Base-by-base conservation (phyloP, 768 basidiomycete genomes). In the Kwoniella dendrophila region DNA sequence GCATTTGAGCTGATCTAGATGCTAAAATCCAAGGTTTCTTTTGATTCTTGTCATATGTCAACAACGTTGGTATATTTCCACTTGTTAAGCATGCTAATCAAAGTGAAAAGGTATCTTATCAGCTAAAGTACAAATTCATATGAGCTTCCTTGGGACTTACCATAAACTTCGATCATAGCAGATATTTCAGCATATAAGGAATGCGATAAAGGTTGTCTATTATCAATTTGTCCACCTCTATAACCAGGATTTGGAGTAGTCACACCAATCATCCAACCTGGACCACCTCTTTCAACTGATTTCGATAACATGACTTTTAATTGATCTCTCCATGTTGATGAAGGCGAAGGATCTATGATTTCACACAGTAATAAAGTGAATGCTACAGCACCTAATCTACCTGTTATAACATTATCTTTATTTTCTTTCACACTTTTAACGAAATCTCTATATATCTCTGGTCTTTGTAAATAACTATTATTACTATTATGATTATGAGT, bases 181-280 rank as follows among this genome's bases (percentile, higher is more conserved):
- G 51, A n/a, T 34, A 53, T 20, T 27, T 53, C 51, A 18, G 29
- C 24, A 38, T 53, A 53, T 24, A 53, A 38, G 22, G 51, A 32
- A 32, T 36, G 34, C 5, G 33, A 53, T 38, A 53, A 53, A 18
- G 51, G 51, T 27, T 53, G 51, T n/a, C 22, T 38, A 38, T 53
- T 53, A 14, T 36, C 36, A 14, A 53, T 20, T 8, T 34, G 51
- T 22, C 51, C 51, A 11, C 51, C 51, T 26, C 20, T 53, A 53
- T 53, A 53, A 3, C 51, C 51, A n/a, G 30, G 34, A 4, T 36
- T 6, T 20, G 51, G 51, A 36, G 33, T 20, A 20, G 51, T 53
- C n/a, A 53, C 22, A 20, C 51, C 51, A 10, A 53, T 53, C n/a
- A 53, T 38, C 51, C 51, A 53, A 4, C 51, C 51, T 36, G 51